Conservation (phyloP, 129 eudicot genomes). For the Flaveria bidentis region DNA sequence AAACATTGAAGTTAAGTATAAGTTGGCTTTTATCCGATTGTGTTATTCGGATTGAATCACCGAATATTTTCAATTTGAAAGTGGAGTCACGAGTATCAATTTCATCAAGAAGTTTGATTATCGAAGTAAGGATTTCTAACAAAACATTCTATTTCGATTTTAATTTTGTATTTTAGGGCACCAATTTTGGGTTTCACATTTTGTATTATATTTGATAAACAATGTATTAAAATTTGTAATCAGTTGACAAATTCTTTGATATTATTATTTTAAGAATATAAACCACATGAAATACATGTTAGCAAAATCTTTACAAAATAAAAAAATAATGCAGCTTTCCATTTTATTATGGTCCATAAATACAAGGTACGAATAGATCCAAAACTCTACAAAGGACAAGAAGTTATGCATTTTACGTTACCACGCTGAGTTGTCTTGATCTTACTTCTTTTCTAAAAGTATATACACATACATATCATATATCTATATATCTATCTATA, state of each 20-base stretch:
- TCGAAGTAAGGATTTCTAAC: too few species aligned
- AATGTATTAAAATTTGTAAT: not conserved
- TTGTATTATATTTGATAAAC: not conserved
- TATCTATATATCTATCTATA: too few species aligned
- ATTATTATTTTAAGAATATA: not conserved
- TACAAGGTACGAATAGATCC: constrained; percentile 5
- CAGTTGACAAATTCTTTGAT: not conserved
- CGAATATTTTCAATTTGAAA: too few species aligned
- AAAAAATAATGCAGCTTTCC: not conserved
- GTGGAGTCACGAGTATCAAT: too few species aligned
- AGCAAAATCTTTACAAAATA: not conserved
- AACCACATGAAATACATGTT: constrained; percentile 23
- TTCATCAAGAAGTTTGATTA: too few species aligned
- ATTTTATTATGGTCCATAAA: not conserved
- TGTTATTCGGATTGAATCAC: too few species aligned
- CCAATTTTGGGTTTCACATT: not conserved
- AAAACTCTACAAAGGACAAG: constrained; percentile 20
- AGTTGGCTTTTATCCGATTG: too few species aligned
- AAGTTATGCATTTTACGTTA: not conserved
- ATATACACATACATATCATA: too few species aligned
- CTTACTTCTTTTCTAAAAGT: too few species aligned
- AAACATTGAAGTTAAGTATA: too few species aligned
- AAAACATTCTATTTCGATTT: too few species aligned
- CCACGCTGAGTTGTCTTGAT: not conserved
- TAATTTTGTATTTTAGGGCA: not conserved